Evolutionary conservation across 2,329 filamentous ascomycete genomes (phyloP), one percentile per base, ranked within the genome.

Genomic region (Colletotrichum falcatum): DNA sequence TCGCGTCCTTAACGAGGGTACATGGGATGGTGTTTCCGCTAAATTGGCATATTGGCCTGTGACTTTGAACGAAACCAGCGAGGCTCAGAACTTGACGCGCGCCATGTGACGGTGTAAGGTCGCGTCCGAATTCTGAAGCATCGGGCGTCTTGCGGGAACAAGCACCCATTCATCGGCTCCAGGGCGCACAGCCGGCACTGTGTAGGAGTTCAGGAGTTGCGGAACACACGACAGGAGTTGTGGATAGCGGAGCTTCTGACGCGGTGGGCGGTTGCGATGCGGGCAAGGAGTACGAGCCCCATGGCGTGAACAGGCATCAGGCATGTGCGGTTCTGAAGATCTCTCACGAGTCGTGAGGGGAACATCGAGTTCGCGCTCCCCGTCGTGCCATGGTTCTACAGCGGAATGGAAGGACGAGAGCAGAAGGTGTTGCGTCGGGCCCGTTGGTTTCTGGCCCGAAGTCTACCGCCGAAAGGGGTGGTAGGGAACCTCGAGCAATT

Each of bases 11-110:
- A 6, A 68, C 58, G 53, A 20, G 53, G 48, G 37, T 58, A 71
- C 64, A 68, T 71, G 64, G 54, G 65, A 71, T 48, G 66, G 62
- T 37, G 62, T 54, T 54, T 49, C 42, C 62, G 42, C 66, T 55
- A 70, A 33, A 44, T 51, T 68, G 56, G 44, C 51, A 58, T 67
- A 28, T 58, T 30, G 42, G 5, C 42, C 20, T 39, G 26, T 54
- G 58, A 33, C 62, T 61, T 60, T 42, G 12, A 55, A 16, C 49
- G 33, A 35, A 39, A 42, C 11, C 44, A 46, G 35, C 35, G 28
- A 23, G 9, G 59, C 23, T 49, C 54, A 46, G 63, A 54, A 64
- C 55, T 54, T 69, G 65, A 30, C 59, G 30, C 53, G 37, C 46
- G 59, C 54, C 58, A 66, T 53, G 20, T 59, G 33, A 65, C 65